These are phyloP conservation scores for Hymenoscyphus scutula DNA, from an alignment of 2,329 filamentous ascomycete species.

Conservation along the genomic window DNA sequence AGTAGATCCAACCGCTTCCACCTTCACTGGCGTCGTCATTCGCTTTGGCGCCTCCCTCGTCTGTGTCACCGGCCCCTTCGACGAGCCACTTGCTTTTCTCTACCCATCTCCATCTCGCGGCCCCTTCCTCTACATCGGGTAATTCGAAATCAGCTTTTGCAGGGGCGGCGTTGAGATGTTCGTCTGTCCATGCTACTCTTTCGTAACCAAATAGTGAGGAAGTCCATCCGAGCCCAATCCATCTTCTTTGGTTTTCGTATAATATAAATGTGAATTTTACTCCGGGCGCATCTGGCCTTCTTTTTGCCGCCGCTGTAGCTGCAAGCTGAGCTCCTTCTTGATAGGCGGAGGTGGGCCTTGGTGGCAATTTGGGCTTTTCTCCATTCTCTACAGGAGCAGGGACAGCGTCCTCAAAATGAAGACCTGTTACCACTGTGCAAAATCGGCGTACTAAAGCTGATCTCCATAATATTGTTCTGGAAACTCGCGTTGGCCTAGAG, in stretches of 20 bases:
- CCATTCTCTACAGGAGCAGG: constrained; percentile 18
- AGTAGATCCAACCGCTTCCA: constrained; percentile 89
- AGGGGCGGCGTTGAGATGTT: constrained; percentile 81
- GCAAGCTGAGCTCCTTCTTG: constrained; percentile 33
- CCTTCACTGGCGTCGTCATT: constrained; percentile 38
- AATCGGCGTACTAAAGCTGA: constrained; percentile 71
- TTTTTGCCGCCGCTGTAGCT: constrained; percentile 38
- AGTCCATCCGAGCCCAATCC: constrained; percentile 95
- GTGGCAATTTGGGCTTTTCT: constrained; percentile 35
- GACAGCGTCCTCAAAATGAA: constrained; percentile 62
- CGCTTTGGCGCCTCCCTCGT: constrained; percentile 41
- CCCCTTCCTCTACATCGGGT: constrained; percentile 63
- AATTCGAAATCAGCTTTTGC: constrained; percentile 70
- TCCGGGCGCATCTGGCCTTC: constrained; percentile 61
- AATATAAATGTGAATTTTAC: constrained; percentile 96
- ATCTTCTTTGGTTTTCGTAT: constrained; percentile 93
- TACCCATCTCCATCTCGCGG: constrained; percentile 76
- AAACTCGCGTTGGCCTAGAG: constrained; percentile 79
- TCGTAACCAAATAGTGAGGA: constrained; percentile 88
- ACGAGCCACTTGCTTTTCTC: constrained; percentile 82
- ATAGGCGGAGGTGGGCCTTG: constrained; percentile 23
- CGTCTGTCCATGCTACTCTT: constrained; percentile 88
- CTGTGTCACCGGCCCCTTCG: constrained; percentile 65
- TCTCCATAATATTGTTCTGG: constrained; percentile 85
- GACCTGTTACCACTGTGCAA: constrained; percentile 72